Base-by-base conservation (phyloP, 2,329 filamentous ascomycete species). In the Ophiostoma himal-ulmi region DNA sequence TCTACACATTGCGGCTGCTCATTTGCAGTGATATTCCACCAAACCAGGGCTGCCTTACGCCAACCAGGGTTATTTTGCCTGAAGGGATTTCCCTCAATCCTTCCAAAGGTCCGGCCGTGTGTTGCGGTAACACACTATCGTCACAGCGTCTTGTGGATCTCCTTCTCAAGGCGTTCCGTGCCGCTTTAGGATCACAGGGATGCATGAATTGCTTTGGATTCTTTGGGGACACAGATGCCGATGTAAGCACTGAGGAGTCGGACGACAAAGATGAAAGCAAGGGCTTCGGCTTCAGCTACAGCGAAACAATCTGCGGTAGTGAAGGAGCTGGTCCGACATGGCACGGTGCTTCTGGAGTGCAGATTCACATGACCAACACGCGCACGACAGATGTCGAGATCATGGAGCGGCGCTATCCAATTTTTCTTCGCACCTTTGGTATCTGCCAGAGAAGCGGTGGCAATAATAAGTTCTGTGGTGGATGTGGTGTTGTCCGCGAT, bases 121-220 rank as follows among this genome's bases (percentile, higher is more conserved):
- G 76, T 1, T 79, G 75, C 89, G 92, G 0, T 73, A 78, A 74
- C 68, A 57, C 68, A 17, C 34, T 73, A 4, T 77, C 77, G 4
- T 77, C 75, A 7, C 78, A 79, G 71, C 75, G 78, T 8, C 76
- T 79, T 1, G 76, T 77, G 5, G 78, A 79, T 44, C 72, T 77
- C 0, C 76, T 80, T n/a, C 73, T 80, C 8, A 73, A 75, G 1
- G 77, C 76, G 4, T 79, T 79, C 41, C 72, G 69, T 36, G 71
- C 70, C n/a, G 72, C 72, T 10, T 75, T 74, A 0, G 78, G 77
- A 1, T 74, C 71, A 65, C 78, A 79, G 60, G 78, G 78, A 0
- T 79, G 77, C 67, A 75, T 76, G 5, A 79, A 75, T 72, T 76
- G 75, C 41, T 75, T 79, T 36, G 77, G 78, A 1, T 80, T 78